Conservation (phyloP, 768 basidiomycete genomes). For the Mycena leptocephala region DNA sequence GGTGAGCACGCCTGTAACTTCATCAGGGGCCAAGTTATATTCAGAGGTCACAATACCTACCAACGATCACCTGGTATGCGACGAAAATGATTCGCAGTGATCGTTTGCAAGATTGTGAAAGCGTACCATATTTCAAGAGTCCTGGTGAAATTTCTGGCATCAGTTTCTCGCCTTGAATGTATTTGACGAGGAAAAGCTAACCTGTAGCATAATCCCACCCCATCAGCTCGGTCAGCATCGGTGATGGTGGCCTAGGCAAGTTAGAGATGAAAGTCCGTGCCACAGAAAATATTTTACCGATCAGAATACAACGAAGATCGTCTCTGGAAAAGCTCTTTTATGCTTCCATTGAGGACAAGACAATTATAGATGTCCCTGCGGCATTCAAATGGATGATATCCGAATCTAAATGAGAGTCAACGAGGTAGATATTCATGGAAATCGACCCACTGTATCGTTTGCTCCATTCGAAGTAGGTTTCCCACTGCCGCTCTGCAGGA, state of each 20-base stretch:
- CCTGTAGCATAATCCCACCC: conserved; percentile 36
- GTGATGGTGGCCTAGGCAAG: conserved; percentile 13
- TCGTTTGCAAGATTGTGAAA: background rate
- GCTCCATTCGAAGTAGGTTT: background rate
- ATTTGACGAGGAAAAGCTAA: background rate
- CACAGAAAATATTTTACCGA: conserved; percentile 37
- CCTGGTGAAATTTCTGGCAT: background rate
- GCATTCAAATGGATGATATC: conserved; percentile 46
- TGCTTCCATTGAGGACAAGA: conserved; percentile 52
- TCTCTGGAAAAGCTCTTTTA: conserved; percentile 53
- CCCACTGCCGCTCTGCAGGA: background rate
- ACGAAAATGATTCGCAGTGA: no score
- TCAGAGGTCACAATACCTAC: background rate
- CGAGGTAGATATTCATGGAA: background rate
- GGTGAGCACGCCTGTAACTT: conserved; percentile 41
- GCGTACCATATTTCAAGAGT: conserved; percentile 38
- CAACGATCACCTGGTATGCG: conserved; percentile 32
- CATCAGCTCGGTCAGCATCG: conserved; percentile 40
- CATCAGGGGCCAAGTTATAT: background rate
- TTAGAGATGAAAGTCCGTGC: no score
- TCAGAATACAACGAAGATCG: conserved; percentile 54
- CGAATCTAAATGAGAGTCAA: conserved; percentile 31
- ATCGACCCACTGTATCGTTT: conserved; percentile 23
- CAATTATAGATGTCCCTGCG: conserved; percentile 44
- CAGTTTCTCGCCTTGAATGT: no score